Evolutionary conservation across 2,329 filamentous ascomycete genomes (phyloP), one percentile per base, ranked within the genome.

Genomic region (Eutypella sp.): DNA sequence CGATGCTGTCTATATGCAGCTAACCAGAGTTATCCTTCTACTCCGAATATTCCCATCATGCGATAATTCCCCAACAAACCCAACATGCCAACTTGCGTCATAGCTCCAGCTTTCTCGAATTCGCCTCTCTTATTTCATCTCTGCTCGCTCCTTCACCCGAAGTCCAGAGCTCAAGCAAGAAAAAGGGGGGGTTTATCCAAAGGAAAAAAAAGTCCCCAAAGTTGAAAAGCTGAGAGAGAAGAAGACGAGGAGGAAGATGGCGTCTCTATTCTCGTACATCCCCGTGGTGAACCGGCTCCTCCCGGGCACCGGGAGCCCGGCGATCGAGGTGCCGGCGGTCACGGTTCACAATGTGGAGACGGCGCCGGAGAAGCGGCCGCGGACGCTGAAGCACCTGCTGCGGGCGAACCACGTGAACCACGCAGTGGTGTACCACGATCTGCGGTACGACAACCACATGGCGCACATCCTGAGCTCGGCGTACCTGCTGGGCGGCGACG

Each of bases 341-440:
- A 73, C 87, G 52, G 75, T 89, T 47, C 82, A 95, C 67, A 80
- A 87, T 64, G 78, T 96, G 57, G 92, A 97, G 69, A 85, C 84
- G 5, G 76, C 82, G 40, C 77, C 83, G 8, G 89, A 95, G 61
- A 92, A 89, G 65, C 76, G 87, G 46, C 82, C 86, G 16, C 77
- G 92, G 50, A 88, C 88, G 18, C 75, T 99, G 50, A 96, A 95
- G 70, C 90, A 97, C 67, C 74, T 99, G 13, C 67, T 99, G 49
- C 89, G 87, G 66, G 85, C 91, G 43, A 97, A 97, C 64, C 93
- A 99, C 69, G 84, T 85, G 55, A 96, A 93, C 63, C 81, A 95
- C 67, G 82, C 89, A 25, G 84, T 97, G 54, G 69, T 96, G 45
- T 93, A 87, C 65, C 82, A 91, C 63, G 65, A 86, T 44, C 71